Evolutionary conservation across 441 rosid species (phyloP).

Genomic region (Adansonia grandidieri): DNA sequence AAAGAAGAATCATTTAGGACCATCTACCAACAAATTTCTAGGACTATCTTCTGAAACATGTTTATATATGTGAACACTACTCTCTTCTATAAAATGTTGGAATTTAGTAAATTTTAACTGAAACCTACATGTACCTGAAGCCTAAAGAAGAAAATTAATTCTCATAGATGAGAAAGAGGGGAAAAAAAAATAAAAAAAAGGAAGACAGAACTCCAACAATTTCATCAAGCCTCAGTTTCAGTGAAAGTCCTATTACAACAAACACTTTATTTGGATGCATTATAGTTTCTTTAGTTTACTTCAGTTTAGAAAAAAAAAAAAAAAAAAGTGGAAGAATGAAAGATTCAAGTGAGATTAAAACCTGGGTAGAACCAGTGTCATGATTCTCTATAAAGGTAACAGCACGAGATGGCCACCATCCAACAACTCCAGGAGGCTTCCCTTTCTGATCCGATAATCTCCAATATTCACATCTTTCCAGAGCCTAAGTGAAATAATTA

Average conservation of each 20-base stretch:
- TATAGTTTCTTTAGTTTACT: slow-evolving; percentile 7
- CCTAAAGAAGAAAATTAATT: slow-evolving; percentile 15
- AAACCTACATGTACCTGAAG: neutral
- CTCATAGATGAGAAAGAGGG: slow-evolving; percentile 5
- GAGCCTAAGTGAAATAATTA: slow-evolving; percentile 47
- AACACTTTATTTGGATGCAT: neutral
- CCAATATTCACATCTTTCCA: slow-evolving; percentile 90
- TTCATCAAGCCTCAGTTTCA: slow-evolving; percentile 8
- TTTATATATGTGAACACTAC: neutral
- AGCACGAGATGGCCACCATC: slow-evolving; percentile 99
- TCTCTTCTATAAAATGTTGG: neutral
- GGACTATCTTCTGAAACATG: slow-evolving; percentile 6
- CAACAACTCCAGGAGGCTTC: slow-evolving; percentile 93
- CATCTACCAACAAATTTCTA: neutral
- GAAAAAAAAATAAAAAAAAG: neutral
- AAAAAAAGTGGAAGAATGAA: slow-evolving; percentile 15
- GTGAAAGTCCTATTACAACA: neutral
- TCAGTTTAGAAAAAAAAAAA: neutral
- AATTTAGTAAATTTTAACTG: neutral
- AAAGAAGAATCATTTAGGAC: neutral
- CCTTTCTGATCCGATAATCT: slow-evolving; percentile 86
- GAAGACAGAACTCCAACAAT: slow-evolving; percentile 4
- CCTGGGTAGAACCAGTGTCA: slow-evolving; percentile 99
- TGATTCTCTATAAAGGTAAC: slow-evolving; percentile 96
- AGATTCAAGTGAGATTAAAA: slow-evolving; percentile 31